Base-by-base conservation (phyloP, 176 grass and related monocot genomes). In the Juncus effusus region DNA sequence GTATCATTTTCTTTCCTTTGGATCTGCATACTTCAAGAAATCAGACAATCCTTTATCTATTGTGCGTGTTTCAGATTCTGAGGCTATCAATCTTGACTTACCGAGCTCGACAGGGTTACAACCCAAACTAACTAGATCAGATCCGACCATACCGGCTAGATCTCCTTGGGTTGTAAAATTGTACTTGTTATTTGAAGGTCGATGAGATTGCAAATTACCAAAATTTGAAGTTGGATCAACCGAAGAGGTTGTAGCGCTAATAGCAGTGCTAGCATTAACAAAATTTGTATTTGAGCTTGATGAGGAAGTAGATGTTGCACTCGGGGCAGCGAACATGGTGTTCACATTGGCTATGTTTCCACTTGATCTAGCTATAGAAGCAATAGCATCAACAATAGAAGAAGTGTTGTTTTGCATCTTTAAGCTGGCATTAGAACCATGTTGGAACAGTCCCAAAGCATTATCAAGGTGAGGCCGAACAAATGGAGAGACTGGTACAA, bases 381-480 rank as follows among this genome's bases (percentile, higher is more conserved):
- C 69, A 51, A 78, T 74, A 56, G 69, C 45, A 42, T 84, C 75
- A 13, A 78, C 41, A 12, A 78, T 54, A 42, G 75, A 40, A 10
- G 73, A 65, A 42, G 74, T 64, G 58, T 45, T 50, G 16, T 7
- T 59, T 61, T 77, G 75, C 9, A 78, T 13, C 19, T 75, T 84
- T 10, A 60, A 10, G 13, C 10, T 38, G 9, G 3, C 5, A 11
- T 36, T 64, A 51, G 75, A 6, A 42, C 59, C n/a, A 19, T 56
- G 6, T 7, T 64, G 59, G 61, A 67, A 54, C 55, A 84, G 70
- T 47, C 45, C 19, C 38, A 66, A 62, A 5, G 67, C 80, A 52
- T 80, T 61, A 59, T 79, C 80, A 36, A 83, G 80, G 56, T 83
- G 85, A 16, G 80, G 78, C 73, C 76, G 41, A 5, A 77, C 74